phyloP scores from a whole-genome alignment of 176 grass and related monocot genomes.

The Musa troglodytarum region DNA sequence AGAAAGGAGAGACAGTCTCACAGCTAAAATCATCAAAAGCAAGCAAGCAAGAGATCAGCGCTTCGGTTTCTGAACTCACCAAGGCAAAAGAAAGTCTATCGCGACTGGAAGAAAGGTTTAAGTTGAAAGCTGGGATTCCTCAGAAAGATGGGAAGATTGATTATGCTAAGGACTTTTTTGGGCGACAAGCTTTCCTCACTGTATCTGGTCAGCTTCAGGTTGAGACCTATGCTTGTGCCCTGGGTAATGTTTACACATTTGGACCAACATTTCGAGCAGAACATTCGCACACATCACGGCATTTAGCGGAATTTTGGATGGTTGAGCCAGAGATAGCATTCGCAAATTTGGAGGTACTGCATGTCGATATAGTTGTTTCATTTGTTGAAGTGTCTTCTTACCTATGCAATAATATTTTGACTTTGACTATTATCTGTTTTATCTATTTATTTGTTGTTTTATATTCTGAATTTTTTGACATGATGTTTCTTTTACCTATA shows the following conservation, averaged over 20 bases:
- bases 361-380: background rate
- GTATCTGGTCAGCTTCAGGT: constrained; percentile 96
- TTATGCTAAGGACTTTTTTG: constrained; percentile 79
- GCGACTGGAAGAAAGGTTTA: constrained; percentile 77
- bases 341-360: constrained; percentile 78
- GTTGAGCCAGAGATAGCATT: constrained; percentile 97
- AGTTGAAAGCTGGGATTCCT: constrained; percentile 76
- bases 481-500: background rate
- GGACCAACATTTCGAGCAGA: constrained; percentile 94
- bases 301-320: constrained; percentile 99
- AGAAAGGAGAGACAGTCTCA: constrained; percentile 55
- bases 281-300: constrained; percentile 77
- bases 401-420: background rate
- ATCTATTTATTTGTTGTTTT: constrained; percentile 1
- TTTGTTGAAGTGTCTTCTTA: no score
- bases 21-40: constrained; percentile 69
- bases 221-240: constrained; percentile 82
- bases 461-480: background rate
- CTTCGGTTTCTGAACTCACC: constrained; percentile 56
- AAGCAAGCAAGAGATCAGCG: constrained; percentile 47
- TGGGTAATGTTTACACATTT: constrained; percentile 91
- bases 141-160: constrained; percentile 45
- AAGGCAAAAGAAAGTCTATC: constrained; percentile 55
- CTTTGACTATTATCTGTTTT: background rate
- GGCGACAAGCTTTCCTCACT: constrained; percentile 86